These are phyloP conservation scores for Sporothrix curviconia DNA, from an alignment of 2,329 filamentous ascomycete species.

Conservation along the genomic window DNA sequence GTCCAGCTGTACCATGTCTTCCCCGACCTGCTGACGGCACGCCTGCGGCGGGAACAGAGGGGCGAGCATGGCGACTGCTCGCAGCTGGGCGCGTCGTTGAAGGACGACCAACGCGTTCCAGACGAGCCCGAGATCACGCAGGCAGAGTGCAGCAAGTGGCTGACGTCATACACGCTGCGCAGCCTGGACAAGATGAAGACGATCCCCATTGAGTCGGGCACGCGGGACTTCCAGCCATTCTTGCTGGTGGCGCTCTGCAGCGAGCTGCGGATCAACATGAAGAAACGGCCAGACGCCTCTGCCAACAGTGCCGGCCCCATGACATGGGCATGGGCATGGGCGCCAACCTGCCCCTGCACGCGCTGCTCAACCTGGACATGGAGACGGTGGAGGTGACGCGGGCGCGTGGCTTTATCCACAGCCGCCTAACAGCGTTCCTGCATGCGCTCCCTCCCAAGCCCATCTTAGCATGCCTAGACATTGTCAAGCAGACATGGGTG, in stretches of 20 bases:
- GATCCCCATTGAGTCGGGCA: conserved; percentile 45
- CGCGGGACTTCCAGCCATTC: conserved; percentile 47
- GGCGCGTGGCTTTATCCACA: conserved; percentile 42
- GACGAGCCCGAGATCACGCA: conserved; percentile 6
- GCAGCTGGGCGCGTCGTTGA: conserved; percentile 1
- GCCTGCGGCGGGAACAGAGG: conserved; percentile 29
- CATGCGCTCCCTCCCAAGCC: conserved; percentile 45
- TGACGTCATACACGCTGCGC: conserved; percentile 44
- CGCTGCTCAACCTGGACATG: conserved; percentile 18
- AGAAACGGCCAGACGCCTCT: conserved; percentile 10
- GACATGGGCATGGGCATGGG: not conserved
- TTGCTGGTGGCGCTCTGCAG: conserved; percentile 44
- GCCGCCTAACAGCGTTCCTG: conserved; percentile 37
- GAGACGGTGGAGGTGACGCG: conserved; percentile 39
- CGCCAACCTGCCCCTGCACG: conserved; percentile 1
- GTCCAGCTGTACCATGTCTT: conserved; percentile 50
- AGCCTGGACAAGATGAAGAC: conserved; percentile 42
- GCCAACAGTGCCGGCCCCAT: not conserved
- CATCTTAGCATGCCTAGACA: conserved; percentile 40
- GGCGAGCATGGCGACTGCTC: conserved; percentile 21
- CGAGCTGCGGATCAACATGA: conserved; percentile 38
- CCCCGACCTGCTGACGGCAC: conserved; percentile 41
- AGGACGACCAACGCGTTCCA: conserved; percentile 6
- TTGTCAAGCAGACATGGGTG: conserved; percentile 48
- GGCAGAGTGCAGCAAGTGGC: conserved; percentile 32